A percentile compares a stretch with the other conserved stretches of the same genome.
Evolutionary conservation across 1,284 basidiomycete species (phyloP).

Genomic region (Cryptococcus maquisensis): DNA sequence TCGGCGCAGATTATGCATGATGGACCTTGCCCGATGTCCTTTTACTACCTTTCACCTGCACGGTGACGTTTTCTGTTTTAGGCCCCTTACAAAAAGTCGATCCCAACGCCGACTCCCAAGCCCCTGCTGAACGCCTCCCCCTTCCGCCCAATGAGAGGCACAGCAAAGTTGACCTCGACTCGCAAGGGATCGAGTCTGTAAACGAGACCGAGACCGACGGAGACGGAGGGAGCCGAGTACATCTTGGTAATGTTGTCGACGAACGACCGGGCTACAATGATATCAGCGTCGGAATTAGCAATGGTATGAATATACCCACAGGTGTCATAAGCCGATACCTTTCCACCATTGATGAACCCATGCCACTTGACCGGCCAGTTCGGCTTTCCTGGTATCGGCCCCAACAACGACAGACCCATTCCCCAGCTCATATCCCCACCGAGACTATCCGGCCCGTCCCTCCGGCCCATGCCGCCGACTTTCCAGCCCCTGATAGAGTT

Average conservation of each 20-base stretch:
- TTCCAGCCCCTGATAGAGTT: slow-evolving; percentile 83
- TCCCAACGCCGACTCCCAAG: slow-evolving; percentile 84
- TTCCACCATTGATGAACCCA: slow-evolving; percentile 77
- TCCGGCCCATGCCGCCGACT: slow-evolving; percentile 76
- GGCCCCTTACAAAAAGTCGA: slow-evolving; percentile 60
- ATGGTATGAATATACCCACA: slow-evolving; percentile 49
- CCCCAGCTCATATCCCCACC: slow-evolving; percentile 90
- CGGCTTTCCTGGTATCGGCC: slow-evolving; percentile 69
- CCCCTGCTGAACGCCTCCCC: slow-evolving; percentile 76
- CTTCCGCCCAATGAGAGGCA: slow-evolving; percentile 73
- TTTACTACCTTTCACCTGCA: too few species aligned
- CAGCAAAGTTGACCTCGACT: slow-evolving; percentile 81
- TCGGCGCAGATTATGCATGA: too few species aligned
- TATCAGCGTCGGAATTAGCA: neutral
- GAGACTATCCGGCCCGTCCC: slow-evolving; percentile 70
- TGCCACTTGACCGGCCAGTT: slow-evolving; percentile 89
- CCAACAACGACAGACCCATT: slow-evolving; percentile 72
- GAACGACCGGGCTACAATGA: slow-evolving; percentile 40
- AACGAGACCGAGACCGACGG: slow-evolving; percentile 83
- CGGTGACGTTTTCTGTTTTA: too few species aligned
- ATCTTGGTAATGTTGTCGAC: slow-evolving; percentile 37
- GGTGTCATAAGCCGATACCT: slow-evolving; percentile 64
- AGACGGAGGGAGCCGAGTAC: slow-evolving; percentile 54
- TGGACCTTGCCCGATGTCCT: too few species aligned
- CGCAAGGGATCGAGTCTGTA: slow-evolving; percentile 57